These are phyloP conservation scores for Suillus clintonianus DNA, from an alignment of 768 basidiomycete species.

Conservation along the genomic window DNA sequence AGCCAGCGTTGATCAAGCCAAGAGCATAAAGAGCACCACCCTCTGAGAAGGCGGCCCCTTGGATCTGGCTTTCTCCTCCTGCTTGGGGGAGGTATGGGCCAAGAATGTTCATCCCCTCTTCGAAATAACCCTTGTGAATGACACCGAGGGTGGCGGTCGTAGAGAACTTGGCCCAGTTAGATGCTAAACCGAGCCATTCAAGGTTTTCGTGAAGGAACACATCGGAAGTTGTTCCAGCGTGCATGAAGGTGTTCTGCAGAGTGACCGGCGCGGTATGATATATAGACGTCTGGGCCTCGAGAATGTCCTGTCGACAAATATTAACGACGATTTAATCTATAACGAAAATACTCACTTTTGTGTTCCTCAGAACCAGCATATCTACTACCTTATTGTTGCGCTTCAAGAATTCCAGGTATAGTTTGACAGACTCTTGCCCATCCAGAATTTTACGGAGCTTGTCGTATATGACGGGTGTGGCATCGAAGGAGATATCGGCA, in stretches of 20 bases:
- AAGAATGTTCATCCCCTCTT: conserved; percentile 89
- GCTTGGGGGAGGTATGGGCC: conserved; percentile 89
- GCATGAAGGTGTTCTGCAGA: conserved; percentile 96
- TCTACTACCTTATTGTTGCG: conserved; percentile 94
- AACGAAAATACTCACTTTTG: conserved; percentile 59
- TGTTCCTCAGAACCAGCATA: conserved; percentile 86
- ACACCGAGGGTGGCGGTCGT: conserved; percentile 96
- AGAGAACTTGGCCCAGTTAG: conserved; percentile 98
- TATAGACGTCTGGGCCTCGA: conserved; percentile 94
- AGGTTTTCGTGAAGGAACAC: conserved; percentile 92
- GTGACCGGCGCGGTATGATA: conserved; percentile 97
- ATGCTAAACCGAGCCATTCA: conserved; percentile 93
- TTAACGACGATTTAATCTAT: conserved; percentile 7
- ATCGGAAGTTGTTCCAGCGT: conserved; percentile 97
- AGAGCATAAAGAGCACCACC: conserved; percentile 96
- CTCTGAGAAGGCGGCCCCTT: conserved; percentile 86
- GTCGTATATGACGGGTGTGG: conserved; percentile 50
- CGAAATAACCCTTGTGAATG: conserved; percentile 95
- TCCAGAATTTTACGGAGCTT: conserved; percentile 81
- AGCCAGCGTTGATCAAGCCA: conserved; percentile 92
- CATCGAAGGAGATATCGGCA: conserved; percentile 14
- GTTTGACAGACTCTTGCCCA: conserved; percentile 88
- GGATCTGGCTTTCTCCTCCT: conserved; percentile 73
- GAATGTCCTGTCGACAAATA: conserved; percentile 59
- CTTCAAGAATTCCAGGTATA: conserved; percentile 94